A percentile compares a stretch with the other conserved stretches of the same genome.
phyloP scores from a whole-genome alignment of 2,329 filamentous ascomycete genomes.

The Paecilomyces fulvus region DNA sequence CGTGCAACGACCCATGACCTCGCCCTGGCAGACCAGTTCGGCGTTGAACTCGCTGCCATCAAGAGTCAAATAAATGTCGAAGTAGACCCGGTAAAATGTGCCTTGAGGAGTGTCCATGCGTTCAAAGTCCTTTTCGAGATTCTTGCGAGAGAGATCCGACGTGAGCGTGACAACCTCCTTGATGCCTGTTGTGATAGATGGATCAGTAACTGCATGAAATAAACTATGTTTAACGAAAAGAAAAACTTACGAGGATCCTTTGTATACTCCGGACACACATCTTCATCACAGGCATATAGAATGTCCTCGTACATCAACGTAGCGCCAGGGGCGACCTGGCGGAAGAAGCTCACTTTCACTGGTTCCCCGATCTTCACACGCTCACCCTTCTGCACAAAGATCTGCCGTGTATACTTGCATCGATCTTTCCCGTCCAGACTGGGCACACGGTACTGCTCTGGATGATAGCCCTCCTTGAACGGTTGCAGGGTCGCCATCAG shows the following conservation, averaged over 20 bases:
- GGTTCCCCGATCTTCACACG: conserved; percentile 98
- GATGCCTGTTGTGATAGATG: conserved; percentile 58
- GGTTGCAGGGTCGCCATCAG: conserved; percentile 98
- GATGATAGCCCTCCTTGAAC: conserved; percentile 98
- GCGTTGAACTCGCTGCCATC: conserved; percentile 98
- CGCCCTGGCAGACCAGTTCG: conserved; percentile 96
- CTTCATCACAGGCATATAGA: conserved; percentile 92
- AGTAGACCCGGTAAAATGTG: conserved; percentile 75
- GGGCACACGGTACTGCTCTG: conserved; percentile 94
- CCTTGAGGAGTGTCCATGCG: conserved; percentile 98
- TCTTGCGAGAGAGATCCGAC: conserved; percentile 93
- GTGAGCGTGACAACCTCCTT: conserved; percentile 98
- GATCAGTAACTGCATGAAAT: conserved; percentile 3
- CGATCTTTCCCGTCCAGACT: conserved; percentile 94
- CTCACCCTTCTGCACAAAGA: conserved; percentile 97
- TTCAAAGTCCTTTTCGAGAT: conserved; percentile 98
- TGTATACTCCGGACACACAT: conserved; percentile 96
- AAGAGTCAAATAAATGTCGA: conserved; percentile 74
- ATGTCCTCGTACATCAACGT: conserved; percentile 99
- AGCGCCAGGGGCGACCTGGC: conserved; percentile 91
- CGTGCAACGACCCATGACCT: conserved; percentile 96
- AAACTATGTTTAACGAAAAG: not conserved
- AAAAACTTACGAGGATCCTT: conserved; percentile 89
- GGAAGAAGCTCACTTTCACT: conserved; percentile 97
- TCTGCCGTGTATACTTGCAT: conserved; percentile 97